phyloP scores from a whole-genome alignment of 257 asterid species.

The Verbascum thapsus region DNA sequence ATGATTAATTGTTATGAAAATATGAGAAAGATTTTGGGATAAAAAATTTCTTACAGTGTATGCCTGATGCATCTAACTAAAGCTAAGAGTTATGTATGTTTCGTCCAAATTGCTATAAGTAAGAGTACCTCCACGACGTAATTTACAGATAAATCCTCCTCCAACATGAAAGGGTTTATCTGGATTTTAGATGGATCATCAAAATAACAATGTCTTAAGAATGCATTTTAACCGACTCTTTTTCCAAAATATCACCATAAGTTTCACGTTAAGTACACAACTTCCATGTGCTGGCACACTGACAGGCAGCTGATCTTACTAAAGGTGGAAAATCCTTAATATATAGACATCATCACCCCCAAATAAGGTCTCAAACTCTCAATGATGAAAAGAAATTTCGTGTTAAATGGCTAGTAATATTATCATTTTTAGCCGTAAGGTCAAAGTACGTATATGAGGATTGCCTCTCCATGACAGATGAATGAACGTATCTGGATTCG shows the following conservation, averaged over 20 bases:
- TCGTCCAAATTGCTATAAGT: neutral
- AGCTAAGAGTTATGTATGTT: neutral
- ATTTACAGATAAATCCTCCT: neutral
- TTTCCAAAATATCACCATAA: neutral
- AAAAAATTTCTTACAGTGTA: neutral
- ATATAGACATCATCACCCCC: constrained; percentile 1
- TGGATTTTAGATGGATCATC: neutral
- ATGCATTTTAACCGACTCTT: neutral
- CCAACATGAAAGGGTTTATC: too few relatives aligned
- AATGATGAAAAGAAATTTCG: neutral
- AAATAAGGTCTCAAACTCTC: neutral
- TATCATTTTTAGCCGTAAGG: too few relatives aligned
- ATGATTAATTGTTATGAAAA: neutral
- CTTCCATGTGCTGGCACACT: too few relatives aligned
- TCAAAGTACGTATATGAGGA: too few relatives aligned
- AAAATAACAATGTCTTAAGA: neutral
- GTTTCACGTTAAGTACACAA: neutral
- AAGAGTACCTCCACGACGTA: neutral
- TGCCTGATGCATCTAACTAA: neutral
- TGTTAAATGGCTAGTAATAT: neutral
- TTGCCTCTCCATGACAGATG: too few relatives aligned
- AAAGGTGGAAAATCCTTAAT: constrained; percentile 2
- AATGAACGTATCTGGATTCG: too few relatives aligned
- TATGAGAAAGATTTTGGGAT: neutral
- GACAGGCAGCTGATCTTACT: neutral